These are phyloP conservation scores for Melastoma candidum DNA, from an alignment of 441 rosid genomes.

Conservation along the genomic window DNA sequence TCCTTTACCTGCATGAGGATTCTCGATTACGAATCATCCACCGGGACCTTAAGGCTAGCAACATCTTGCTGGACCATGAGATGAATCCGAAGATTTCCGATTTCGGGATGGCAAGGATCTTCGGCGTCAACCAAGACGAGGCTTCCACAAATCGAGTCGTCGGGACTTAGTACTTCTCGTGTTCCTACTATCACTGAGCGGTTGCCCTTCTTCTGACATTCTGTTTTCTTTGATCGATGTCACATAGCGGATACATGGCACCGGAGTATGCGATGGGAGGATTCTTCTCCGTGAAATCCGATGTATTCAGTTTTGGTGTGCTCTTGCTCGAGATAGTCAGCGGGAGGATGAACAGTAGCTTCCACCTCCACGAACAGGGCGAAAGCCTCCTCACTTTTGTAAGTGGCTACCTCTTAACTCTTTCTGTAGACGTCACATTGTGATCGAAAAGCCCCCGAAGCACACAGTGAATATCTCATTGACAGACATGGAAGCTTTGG, in stretches of 20 bases:
- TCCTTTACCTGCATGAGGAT: too few relatives aligned
- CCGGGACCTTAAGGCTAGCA: too few relatives aligned
- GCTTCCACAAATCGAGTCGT: too few relatives aligned
- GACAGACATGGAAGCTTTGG: conserved; percentile 42
- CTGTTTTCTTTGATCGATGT: too few relatives aligned
- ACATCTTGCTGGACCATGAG: too few relatives aligned
- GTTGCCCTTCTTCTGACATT: too few relatives aligned
- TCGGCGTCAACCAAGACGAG: too few relatives aligned
- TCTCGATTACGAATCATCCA: too few relatives aligned
- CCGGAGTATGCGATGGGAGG: conserved; percentile 37
- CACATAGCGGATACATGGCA: conserved; percentile 36
- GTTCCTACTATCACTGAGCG: too few relatives aligned
- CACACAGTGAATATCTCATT: neutral
- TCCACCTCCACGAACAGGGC: conserved; percentile 8
- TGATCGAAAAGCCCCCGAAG: neutral
- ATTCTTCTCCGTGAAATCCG: conserved; percentile 25
- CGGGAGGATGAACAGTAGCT: conserved; percentile 18
- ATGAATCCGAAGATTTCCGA: too few relatives aligned
- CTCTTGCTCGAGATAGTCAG: conserved; percentile 25
- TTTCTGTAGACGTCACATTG: neutral
- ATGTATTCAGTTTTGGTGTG: conserved; percentile 33
- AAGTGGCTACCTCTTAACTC: neutral
- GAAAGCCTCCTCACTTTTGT: conserved; percentile 25
- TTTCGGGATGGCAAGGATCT: too few relatives aligned
- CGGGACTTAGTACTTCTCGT: too few relatives aligned